Percentiles rank a stretch among this genome's conserved stretches.
Evolutionary conservation across 164 flowering plant species (phyloP).

Genomic region (Vitis labrusca): DNA sequence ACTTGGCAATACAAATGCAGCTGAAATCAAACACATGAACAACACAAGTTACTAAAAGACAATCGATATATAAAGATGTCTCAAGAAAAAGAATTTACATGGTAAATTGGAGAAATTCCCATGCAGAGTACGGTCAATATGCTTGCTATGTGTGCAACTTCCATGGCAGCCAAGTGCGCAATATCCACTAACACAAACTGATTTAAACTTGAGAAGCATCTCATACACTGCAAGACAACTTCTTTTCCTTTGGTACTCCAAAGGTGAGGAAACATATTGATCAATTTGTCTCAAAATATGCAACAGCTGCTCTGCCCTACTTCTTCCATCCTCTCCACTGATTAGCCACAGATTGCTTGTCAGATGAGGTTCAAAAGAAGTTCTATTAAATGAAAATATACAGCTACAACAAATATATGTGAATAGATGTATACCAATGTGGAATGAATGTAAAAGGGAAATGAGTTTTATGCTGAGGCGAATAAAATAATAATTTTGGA

Average conservation of each 20-base stretch:
- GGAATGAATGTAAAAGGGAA: background rate
- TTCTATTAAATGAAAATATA: background rate
- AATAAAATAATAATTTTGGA: no score
- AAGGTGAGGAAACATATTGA: constrained; percentile 76
- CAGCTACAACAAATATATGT: background rate
- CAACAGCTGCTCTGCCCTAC: constrained; percentile 84
- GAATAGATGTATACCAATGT: background rate
- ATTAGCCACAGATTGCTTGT: constrained; percentile 5
- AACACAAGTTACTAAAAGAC: background rate
- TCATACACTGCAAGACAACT: constrained; percentile 85
- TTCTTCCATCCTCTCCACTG: constrained; percentile 99
- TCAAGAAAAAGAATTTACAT: constrained; percentile 35
- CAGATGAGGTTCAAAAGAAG: constrained; percentile 1
- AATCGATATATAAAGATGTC: background rate
- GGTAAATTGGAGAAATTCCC: constrained; percentile 69
- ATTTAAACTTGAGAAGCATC: constrained; percentile 81
- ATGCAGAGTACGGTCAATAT: constrained; percentile 49
- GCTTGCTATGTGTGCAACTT: constrained; percentile 66
- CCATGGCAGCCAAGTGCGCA: constrained; percentile 83
- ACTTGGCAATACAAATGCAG: constrained; percentile 82
- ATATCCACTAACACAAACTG: constrained; percentile 73
- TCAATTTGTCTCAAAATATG: constrained; percentile 87
- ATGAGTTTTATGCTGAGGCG: no score
- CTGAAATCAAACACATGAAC: constrained; percentile 33
- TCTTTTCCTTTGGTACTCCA: constrained; percentile 86